These are phyloP conservation scores for Umbilicus rupestris DNA, from an alignment of 164 flowering plant species.

Conservation along the genomic window DNA sequence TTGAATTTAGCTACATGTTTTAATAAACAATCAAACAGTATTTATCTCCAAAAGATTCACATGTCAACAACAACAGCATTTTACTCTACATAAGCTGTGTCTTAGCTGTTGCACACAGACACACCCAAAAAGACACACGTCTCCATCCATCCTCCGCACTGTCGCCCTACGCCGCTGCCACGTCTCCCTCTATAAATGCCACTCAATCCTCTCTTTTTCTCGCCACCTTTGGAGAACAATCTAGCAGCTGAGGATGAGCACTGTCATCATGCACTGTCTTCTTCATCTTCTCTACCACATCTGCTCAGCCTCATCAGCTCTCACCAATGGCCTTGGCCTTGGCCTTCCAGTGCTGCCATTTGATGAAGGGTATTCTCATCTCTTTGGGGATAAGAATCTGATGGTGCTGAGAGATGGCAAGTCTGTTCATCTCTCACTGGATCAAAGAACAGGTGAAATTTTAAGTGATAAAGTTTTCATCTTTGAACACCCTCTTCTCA, in stretches of 20 bases:
- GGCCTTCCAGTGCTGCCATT: constrained; percentile 50
- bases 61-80: neutral
- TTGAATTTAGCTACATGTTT: neutral
- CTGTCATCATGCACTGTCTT: neutral
- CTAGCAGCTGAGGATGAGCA: neutral
- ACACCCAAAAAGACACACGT: constrained; percentile 2
- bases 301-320: neutral
- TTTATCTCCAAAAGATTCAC: neutral
- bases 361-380: constrained; percentile 73
- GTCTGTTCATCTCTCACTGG: constrained; percentile 55
- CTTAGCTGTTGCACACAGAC: constrained; percentile 4
- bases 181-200: constrained; percentile 5
- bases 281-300: neutral
- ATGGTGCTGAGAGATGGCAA: constrained; percentile 58
- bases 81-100: neutral
- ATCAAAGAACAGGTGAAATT: constrained; percentile 74
- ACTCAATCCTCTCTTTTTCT: neutral
- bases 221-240: neutral
- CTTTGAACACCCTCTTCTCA: neutral
- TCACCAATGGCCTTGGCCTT: neutral
- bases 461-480: neutral
- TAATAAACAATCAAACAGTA: neutral
- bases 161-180: neutral
- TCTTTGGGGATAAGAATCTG: constrained; percentile 73
- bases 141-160: constrained; percentile 6